A percentile compares a stretch with the other conserved stretches of the same genome.
phyloP scores from a whole-genome alignment of 225 moss, liverwort and hornwort genomes.

The Sphagnum contortum region DNA sequence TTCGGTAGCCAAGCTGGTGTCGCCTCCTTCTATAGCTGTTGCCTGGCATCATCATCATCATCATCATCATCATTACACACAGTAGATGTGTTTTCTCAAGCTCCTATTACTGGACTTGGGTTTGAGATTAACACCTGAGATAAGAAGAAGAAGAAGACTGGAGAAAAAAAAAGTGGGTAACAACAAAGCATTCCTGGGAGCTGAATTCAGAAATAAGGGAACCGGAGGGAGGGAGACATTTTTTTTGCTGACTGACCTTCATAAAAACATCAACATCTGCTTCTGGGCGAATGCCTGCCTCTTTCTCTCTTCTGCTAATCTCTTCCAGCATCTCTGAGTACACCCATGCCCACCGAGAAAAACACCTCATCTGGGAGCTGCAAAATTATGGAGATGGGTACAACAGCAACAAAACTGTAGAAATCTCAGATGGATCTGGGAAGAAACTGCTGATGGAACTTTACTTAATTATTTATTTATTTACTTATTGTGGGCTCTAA shows the following conservation, averaged over 20 bases:
- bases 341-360: background rate
- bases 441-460: background rate
- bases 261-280: slow-evolving; percentile 43
- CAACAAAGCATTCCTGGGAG: background rate
- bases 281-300: slow-evolving; percentile 41
- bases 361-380: background rate
- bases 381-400: too few relatives aligned
- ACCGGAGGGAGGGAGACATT: background rate
- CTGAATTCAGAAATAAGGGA: too few relatives aligned
- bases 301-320: slow-evolving; percentile 37
- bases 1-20: slow-evolving; percentile 36
- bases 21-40: slow-evolving; percentile 20
- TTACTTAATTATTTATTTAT: background rate
- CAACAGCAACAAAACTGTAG: too few relatives aligned
- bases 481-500: background rate
- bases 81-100: background rate
- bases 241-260: slow-evolving; percentile 23
- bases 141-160: background rate
- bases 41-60: slow-evolving; percentile 16
- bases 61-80: background rate
- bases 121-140: background rate
- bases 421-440: background rate
- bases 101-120: background rate
- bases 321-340: slow-evolving; percentile 42
- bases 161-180: background rate